These are phyloP conservation scores for Aspergillus pseudoglaucus DNA, from an alignment of 2,329 filamentous ascomycete genomes.

Conservation along the genomic window DNA sequence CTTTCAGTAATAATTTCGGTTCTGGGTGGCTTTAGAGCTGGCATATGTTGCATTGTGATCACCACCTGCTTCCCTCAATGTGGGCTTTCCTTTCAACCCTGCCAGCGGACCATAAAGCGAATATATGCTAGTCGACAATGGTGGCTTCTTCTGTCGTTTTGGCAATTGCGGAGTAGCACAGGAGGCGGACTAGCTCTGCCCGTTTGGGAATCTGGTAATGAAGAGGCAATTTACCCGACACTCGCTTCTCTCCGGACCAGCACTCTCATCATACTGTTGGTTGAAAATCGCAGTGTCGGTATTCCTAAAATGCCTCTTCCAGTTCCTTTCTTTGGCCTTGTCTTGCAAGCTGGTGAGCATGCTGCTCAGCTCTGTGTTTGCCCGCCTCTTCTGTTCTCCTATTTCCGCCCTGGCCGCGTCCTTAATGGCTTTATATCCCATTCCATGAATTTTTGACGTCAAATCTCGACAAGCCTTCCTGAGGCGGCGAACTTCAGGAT, in stretches of 20 bases:
- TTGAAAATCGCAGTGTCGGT: constrained; percentile 16
- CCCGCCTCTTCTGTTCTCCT: constrained; percentile 8
- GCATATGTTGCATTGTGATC: not conserved
- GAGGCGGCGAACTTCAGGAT: constrained; percentile 3
- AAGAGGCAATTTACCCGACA: not conserved
- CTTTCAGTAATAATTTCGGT: constrained; percentile 1
- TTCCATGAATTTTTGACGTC: constrained; percentile 3
- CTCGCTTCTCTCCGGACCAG: not conserved
- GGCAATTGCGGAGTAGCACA: constrained; percentile 4
- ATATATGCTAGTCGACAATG: constrained; percentile 2
- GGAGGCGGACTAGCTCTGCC: constrained; percentile 5
- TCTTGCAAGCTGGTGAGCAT: constrained; percentile 7
- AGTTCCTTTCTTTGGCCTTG: constrained; percentile 8
- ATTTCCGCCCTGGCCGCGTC: constrained; percentile 2
- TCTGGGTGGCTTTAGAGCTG: not conserved
- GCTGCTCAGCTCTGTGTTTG: constrained; percentile 6
- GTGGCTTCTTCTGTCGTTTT: constrained; percentile 5
- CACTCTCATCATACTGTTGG: constrained; percentile 5
- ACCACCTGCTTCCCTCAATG: constrained; percentile 2
- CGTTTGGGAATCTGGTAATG: constrained; percentile 9
- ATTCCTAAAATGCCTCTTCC: constrained; percentile 15
- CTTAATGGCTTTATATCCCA: constrained; percentile 5
- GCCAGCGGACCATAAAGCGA: constrained; percentile 7
- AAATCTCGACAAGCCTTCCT: constrained; percentile 3
- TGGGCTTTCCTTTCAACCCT: constrained; percentile 7